These are phyloP conservation scores for Neocallimastix lanati DNA, from an alignment of 192 early-diverging fungal genomes.

Conservation along the genomic window DNA sequence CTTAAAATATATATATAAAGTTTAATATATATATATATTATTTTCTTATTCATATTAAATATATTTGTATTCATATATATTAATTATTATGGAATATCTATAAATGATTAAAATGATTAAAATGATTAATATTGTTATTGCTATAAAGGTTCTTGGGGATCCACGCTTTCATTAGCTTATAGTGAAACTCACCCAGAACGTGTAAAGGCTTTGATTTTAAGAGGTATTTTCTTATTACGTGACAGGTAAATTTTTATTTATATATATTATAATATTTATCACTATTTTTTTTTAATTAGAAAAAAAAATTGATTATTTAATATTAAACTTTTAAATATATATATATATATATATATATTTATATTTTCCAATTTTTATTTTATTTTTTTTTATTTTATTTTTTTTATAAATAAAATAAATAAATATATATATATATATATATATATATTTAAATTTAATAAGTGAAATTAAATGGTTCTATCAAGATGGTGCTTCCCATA, in stretches of 20 bases:
- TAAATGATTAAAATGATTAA: no score
- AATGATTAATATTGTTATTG: not conserved
- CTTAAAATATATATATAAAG: not conserved
- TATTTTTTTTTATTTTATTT: no score
- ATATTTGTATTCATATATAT: no score
- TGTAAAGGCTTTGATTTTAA: constrained; percentile 44
- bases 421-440: no score
- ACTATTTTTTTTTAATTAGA: no score
- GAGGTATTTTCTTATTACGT: constrained; percentile 45
- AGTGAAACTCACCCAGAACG: constrained; percentile 34
- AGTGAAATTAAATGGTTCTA: constrained; percentile 46
- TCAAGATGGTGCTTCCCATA: constrained; percentile 39
- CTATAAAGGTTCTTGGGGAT: constrained; percentile 31
- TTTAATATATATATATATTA: not conserved
- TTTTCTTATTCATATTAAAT: no score
- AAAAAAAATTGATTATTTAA: no score
- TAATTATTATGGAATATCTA: no score
- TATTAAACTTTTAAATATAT: no score
- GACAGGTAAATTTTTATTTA: not conserved
- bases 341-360: no score
- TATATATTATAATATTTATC: not conserved
- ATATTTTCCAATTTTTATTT: no score
- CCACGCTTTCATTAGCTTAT: constrained; percentile 30
- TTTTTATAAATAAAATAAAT: no score
- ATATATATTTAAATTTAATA: not conserved